Evolutionary conservation across 352 stramenopile genomes (phyloP).

Genomic region (Globisporangium radiosum): DNA sequence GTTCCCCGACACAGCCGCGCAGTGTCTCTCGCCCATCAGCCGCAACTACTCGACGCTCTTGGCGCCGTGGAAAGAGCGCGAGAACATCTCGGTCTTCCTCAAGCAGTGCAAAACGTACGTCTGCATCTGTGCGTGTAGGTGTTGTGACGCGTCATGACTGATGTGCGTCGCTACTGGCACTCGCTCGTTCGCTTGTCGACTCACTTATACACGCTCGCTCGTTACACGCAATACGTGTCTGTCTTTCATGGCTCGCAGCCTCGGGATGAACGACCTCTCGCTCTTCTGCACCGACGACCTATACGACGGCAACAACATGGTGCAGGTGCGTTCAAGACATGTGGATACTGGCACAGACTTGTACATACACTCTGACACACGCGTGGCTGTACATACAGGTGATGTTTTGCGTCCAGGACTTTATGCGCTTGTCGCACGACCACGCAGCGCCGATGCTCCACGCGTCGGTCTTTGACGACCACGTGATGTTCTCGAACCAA

Average conservation of each 20-base stretch:
- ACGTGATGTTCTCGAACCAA: conserved; percentile 56
- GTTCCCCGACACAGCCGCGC: conserved; percentile 39
- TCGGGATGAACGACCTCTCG: conserved; percentile 80
- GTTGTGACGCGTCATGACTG: no score
- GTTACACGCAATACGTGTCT: no score
- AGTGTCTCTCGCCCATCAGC: conserved; percentile 62
- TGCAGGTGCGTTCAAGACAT: conserved; percentile 28
- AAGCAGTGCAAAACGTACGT: conserved; percentile 76
- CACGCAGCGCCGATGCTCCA: conserved; percentile 39
- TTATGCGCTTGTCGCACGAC: conserved; percentile 58
- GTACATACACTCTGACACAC: no score
- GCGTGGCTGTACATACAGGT: conserved; percentile 17
- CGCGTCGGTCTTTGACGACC: conserved; percentile 24
- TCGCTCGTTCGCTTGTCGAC: background rate
- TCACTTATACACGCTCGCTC: background rate
- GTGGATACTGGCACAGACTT: no score
- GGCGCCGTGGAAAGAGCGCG: conserved; percentile 79
- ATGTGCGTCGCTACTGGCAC: no score
- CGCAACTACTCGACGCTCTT: conserved; percentile 62
- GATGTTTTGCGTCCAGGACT: conserved; percentile 72
- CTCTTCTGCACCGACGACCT: conserved; percentile 81
- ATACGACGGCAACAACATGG: conserved; percentile 83
- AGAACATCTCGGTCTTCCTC: conserved; percentile 82
- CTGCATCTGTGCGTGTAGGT: no score
- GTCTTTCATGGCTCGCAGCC: conserved; percentile 14